These are phyloP conservation scores for Corynascus novoguineensis DNA, from an alignment of 495 filamentous ascomycete species.

Conservation along the genomic window DNA sequence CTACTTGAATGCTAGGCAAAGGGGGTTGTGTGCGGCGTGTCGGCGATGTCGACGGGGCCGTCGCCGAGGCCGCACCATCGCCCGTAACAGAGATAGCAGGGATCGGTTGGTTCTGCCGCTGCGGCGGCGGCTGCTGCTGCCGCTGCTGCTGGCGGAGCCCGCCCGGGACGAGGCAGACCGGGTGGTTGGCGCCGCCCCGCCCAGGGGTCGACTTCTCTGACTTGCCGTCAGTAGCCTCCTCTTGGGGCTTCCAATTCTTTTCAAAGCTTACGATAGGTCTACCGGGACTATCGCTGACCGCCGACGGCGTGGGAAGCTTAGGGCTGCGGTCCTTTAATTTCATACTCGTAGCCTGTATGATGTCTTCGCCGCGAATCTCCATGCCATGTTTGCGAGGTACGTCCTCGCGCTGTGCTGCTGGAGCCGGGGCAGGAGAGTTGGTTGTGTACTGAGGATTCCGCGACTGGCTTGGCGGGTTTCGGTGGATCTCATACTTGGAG, in stretches of 20 bases:
- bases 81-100: slow-evolving; percentile 60
- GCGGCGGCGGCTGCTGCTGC: slow-evolving; percentile 22
- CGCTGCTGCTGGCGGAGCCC: slow-evolving; percentile 23
- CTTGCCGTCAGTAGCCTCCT: slow-evolving; percentile 52
- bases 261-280: slow-evolving; percentile 94
- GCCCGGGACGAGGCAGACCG: slow-evolving; percentile 25
- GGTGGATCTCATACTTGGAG: slow-evolving; percentile 67
- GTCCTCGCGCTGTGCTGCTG: slow-evolving; percentile 28
- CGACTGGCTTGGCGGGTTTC: slow-evolving; percentile 70
- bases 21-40: slow-evolving; percentile 31
- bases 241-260: slow-evolving; percentile 65
- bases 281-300: slow-evolving; percentile 77
- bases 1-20: slow-evolving; percentile 38
- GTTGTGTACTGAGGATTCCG: slow-evolving; percentile 65
- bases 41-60: slow-evolving; percentile 24
- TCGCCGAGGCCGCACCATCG: slow-evolving; percentile 34
- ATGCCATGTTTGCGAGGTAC: slow-evolving; percentile 61
- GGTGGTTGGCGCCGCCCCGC: slow-evolving; percentile 15
- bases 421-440: slow-evolving; percentile 46
- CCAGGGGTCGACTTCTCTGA: slow-evolving; percentile 36
- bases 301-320: slow-evolving; percentile 76
- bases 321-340: slow-evolving; percentile 75
- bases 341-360: slow-evolving; percentile 86
- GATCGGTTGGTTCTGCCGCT: slow-evolving; percentile 29
- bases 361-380: slow-evolving; percentile 80